phyloP scores from a whole-genome alignment of 1,284 basidiomycete species.

The Trichosporon coremiiforme region DNA sequence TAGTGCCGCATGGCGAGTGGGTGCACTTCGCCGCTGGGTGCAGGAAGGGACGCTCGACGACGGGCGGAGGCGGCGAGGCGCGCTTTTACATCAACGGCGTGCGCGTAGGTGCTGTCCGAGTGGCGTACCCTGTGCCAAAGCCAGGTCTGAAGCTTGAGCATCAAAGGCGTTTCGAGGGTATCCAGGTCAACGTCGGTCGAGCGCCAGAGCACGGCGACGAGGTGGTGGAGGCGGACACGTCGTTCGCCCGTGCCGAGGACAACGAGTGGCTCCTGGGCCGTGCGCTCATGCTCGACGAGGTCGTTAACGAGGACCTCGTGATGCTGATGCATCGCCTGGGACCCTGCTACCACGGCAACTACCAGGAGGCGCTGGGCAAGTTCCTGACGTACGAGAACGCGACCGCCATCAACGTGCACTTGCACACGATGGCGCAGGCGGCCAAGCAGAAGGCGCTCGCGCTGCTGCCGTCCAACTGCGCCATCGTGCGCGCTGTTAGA shows the following conservation, averaged over 20 bases:
- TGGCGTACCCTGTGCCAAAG: constrained; percentile 42
- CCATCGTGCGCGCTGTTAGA: constrained; percentile 53
- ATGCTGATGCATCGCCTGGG: constrained; percentile 54
- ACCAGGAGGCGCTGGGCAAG: constrained; percentile 53
- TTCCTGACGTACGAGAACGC: constrained; percentile 57
- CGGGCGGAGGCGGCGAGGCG: constrained; percentile 40
- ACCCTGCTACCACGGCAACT: constrained; percentile 54
- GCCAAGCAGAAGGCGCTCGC: constrained; percentile 45
- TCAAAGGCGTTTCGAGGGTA: constrained; percentile 18
- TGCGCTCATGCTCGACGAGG: constrained; percentile 49
- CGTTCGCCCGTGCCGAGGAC: constrained; percentile 42
- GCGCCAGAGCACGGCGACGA: constrained; percentile 12
- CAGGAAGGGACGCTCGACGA: constrained; percentile 36
- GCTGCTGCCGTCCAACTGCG: constrained; percentile 44
- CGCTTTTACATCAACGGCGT: constrained; percentile 50
- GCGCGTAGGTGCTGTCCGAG: constrained; percentile 47
- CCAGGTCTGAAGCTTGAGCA: constrained; percentile 21
- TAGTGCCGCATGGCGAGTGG: constrained; percentile 54
- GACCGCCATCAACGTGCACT: constrained; percentile 55
- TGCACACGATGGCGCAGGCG: constrained; percentile 45
- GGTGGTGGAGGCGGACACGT: background rate
- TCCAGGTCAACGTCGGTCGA: constrained; percentile 26
- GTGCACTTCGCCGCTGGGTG: constrained; percentile 51
- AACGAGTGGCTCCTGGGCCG: constrained; percentile 54
- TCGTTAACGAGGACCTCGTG: constrained; percentile 52